Base-by-base conservation (phyloP, 2,329 filamentous ascomycete species). In the Beauveria rudraprayagi region DNA sequence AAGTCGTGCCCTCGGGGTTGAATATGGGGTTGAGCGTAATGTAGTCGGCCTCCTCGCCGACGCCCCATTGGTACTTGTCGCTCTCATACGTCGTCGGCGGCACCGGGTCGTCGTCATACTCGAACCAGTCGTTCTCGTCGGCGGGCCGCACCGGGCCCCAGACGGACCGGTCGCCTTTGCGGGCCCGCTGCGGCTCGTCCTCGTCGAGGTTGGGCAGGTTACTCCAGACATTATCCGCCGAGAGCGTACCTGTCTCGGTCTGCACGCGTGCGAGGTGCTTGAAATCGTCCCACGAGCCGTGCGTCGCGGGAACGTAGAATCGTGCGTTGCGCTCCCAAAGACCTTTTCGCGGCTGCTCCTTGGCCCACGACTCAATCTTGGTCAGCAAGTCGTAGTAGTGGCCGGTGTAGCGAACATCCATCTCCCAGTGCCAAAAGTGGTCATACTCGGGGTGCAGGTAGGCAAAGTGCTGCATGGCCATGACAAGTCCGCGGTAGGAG, bases 391-490 rank as follows among this genome's bases (percentile, higher is more conserved):
- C 84, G 66, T 89, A 92, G 77, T 90, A 93, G 74, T 96, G 91
- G 41, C 92, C 91, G 0, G 89, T 94, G 72, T 95, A 96, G 34
- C 91, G 87, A 50, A 92, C 85, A 69, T 96, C 92, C 87, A 96
- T 93, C 73, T 96, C 92, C 90, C 92, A 95, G 66, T 96, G 90
- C 92, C 92, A 96, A 73, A 92, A 91, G 75, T 86, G 90, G 53
- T 95, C 91, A 70, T 92, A 96, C 72, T 96, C 92, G 1, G 90
- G 89, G 73, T 96, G 92, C 68, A 85, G 83, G 69, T 92, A 86
- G 6, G 92, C 90, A 71, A 97, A 97, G 73, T 93, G 90, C 70
- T 97, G 92, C 78, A 97, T 87, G 0, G 92, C 91, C 91, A 97
- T 96, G 68, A 92, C 91, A 10, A 94, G 84, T 60, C 91, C 92